phyloP scores from a whole-genome alignment of 495 filamentous ascomycete species.

The Cladorrhinum samala region DNA sequence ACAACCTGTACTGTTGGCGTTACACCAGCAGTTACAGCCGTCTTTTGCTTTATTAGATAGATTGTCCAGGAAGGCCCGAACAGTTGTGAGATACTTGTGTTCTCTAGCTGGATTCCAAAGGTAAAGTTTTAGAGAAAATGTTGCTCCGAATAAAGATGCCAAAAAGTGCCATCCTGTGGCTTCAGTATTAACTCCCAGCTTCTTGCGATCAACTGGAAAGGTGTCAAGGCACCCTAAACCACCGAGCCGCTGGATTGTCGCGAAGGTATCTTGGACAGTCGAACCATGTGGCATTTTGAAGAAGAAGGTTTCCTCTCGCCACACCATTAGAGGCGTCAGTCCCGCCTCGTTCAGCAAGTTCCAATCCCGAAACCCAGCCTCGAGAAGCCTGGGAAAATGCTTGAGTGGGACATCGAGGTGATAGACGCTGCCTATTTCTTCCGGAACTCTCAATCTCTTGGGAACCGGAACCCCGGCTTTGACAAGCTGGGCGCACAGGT shows the following conservation, averaged over 20 bases:
- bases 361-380: neutral
- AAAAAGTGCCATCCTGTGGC: neutral
- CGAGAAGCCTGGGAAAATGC: neutral
- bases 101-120: neutral
- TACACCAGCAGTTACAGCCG: neutral
- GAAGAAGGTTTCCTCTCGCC: neutral
- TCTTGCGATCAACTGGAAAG: neutral
- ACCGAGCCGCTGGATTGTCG: neutral
- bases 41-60: neutral
- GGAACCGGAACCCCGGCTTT: too few relatives aligned
- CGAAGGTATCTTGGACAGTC: neutral
- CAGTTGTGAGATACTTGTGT: neutral
- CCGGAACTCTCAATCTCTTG: too few relatives aligned
- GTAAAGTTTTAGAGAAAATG: neutral
- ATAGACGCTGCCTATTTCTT: too few relatives aligned
- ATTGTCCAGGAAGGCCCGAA: neutral
- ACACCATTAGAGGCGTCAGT: neutral
- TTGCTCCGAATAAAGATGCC: neutral
- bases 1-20: neutral
- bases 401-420: neutral
- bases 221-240: neutral
- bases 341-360: neutral
- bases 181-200: neutral
- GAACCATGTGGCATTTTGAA: neutral
- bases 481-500: too few relatives aligned